Evolutionary conservation across 75 land plant species (phyloP).

Genomic region (Sequoiadendron giganteum): DNA sequence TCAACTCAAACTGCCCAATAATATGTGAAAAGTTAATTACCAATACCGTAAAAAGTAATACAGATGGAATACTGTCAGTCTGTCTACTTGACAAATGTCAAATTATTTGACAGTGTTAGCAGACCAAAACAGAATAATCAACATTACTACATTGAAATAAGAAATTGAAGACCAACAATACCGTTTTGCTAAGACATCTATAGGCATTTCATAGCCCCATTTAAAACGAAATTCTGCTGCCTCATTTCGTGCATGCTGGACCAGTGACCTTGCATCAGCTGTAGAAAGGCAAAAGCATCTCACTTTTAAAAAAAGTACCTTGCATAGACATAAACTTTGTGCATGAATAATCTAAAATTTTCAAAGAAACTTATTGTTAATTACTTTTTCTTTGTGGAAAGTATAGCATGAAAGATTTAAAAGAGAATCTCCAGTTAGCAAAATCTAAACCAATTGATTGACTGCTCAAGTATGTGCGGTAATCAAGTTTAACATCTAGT

Average conservation of each 20-base stretch:
- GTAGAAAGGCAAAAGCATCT: slow-evolving; percentile 2
- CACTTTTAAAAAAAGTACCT: not conserved
- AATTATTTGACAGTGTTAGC: not conserved
- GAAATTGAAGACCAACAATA: slow-evolving; percentile 16
- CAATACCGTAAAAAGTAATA: too few species aligned
- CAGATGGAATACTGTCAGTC: too few species aligned
- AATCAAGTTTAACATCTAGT: too few species aligned
- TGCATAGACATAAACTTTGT: not conserved
- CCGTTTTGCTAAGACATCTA: slow-evolving; percentile 80
- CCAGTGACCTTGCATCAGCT: slow-evolving; percentile 95
- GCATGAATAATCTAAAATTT: not conserved
- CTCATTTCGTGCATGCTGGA: slow-evolving; percentile 77
- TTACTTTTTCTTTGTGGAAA: not conserved
- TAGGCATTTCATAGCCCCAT: slow-evolving; percentile 91
- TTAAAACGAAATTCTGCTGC: slow-evolving; percentile 86
- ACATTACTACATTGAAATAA: not conserved
- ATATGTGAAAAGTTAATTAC: too few species aligned
- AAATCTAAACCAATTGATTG: too few species aligned
- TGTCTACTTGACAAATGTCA: not conserved
- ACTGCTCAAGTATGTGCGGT: too few species aligned
- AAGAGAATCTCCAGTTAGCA: not conserved
- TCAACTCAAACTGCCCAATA: too few species aligned
- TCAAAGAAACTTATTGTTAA: not conserved
- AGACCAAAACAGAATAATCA: not conserved
- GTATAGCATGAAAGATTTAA: not conserved